These are phyloP conservation scores for Ustilago vetiveriae DNA, from an alignment of 1,284 basidiomycete species.

Conservation along the genomic window DNA sequence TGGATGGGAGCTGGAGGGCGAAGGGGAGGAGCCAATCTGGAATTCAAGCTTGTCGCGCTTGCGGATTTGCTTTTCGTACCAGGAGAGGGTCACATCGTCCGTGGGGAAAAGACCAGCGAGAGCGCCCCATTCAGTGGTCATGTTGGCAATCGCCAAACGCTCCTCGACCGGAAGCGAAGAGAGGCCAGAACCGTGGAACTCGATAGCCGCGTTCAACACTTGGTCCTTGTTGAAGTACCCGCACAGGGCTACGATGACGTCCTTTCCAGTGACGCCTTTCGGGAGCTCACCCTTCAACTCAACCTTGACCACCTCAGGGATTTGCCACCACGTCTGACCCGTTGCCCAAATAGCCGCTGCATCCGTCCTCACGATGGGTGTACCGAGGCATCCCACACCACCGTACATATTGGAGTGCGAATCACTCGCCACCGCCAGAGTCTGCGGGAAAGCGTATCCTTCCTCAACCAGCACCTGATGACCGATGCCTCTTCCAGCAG, in stretches of 20 bases:
- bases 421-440: slow-evolving; percentile 79
- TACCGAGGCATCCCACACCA: slow-evolving; percentile 95
- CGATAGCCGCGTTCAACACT: slow-evolving; percentile 96
- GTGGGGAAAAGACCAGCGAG: slow-evolving; percentile 94
- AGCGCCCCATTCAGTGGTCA: slow-evolving; percentile 99
- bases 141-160: slow-evolving; percentile 83
- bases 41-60: slow-evolving; percentile 85
- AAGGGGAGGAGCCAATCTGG: slow-evolving; percentile 69
- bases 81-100: slow-evolving; percentile 81
- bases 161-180: slow-evolving; percentile 84
- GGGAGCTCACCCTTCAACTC: slow-evolving; percentile 84
- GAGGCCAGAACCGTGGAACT: slow-evolving; percentile 95
- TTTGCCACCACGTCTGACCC: slow-evolving; percentile 99
- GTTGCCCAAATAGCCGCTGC: slow-evolving; percentile 98
- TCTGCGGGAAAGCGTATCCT: slow-evolving; percentile 66
- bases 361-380: slow-evolving; percentile 82
- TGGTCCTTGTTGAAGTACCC: slow-evolving; percentile 97
- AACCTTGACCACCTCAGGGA: slow-evolving; percentile 94
- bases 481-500: slow-evolving; percentile 96
- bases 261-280: slow-evolving; percentile 94
- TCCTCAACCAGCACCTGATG: slow-evolving; percentile 66
- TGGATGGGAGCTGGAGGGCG: slow-evolving; percentile 76
- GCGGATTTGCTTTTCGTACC: slow-evolving; percentile 84
- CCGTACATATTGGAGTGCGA: slow-evolving; percentile 99
- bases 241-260: slow-evolving; percentile 96